Evolutionary conservation across 148 eudicot species (phyloP).

Genomic region (Limonium bicolor): DNA sequence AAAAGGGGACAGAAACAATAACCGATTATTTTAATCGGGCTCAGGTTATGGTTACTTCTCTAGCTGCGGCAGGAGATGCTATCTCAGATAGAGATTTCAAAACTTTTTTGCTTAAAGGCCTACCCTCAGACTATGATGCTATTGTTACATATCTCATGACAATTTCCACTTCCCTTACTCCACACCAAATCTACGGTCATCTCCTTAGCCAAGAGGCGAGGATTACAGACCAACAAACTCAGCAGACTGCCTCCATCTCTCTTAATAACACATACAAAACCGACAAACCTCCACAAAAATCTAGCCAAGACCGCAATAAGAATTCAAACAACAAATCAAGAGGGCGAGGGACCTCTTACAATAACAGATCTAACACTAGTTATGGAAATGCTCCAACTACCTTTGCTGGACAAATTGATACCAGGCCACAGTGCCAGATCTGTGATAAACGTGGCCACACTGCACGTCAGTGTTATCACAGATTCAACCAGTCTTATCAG

Average conservation of each 20-base stretch:
- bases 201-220: not conserved
- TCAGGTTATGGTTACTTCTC: too few relatives aligned
- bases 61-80: too few relatives aligned
- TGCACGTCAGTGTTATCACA: too few relatives aligned
- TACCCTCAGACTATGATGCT: not conserved
- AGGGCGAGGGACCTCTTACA: not conserved
- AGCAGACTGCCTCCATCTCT: not conserved
- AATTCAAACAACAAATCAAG: not conserved
- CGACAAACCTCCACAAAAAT: not conserved
- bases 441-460: too few relatives aligned
- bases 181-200: not conserved
- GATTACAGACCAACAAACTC: not conserved
- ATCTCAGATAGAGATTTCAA: too few relatives aligned
- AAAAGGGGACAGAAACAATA: too few relatives aligned
- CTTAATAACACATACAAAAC: not conserved
- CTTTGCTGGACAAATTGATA: not conserved
- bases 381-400: not conserved
- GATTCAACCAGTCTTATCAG: too few relatives aligned
- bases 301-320: not conserved
- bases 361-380: not conserved
- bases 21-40: too few relatives aligned
- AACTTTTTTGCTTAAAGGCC: not conserved
- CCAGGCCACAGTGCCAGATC: too few relatives aligned
- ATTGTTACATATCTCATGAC: not conserved
- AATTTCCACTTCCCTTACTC: not conserved